These are phyloP conservation scores for Ogataea paraovalis DNA, from an alignment of 805 yeast genomes.

Conservation along the genomic window DNA sequence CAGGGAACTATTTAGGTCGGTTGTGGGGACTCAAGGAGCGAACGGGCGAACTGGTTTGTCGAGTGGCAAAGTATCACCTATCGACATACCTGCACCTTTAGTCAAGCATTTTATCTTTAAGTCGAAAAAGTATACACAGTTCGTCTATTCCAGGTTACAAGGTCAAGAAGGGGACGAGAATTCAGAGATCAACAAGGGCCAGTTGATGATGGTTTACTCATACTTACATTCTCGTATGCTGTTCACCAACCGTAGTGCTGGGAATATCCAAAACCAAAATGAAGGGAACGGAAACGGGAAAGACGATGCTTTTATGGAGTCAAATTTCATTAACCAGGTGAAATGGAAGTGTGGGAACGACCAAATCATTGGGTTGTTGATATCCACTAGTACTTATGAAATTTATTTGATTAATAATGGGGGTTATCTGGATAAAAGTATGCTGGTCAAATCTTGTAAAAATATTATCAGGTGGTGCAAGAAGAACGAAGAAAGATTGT, in stretches of 20 bases:
- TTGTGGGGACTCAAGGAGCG: conserved; percentile 28
- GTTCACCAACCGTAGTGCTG: conserved; percentile 5
- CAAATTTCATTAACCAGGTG: conserved; percentile 23
- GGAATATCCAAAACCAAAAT: background rate
- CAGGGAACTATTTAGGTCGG: conserved; percentile 26
- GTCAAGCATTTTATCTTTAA: conserved; percentile 81
- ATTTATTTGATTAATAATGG: conserved; percentile 55
- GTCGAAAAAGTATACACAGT: conserved; percentile 64
- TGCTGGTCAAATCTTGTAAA: conserved; percentile 57
- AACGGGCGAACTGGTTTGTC: conserved; percentile 27
- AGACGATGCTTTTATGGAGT: conserved; percentile 10
- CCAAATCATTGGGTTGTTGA: conserved; percentile 22
- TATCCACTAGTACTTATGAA: conserved; percentile 45
- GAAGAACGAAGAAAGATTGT: conserved; percentile 63
- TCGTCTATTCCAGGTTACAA: conserved; percentile 31
- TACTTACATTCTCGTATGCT: conserved; percentile 23
- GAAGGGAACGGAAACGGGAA: background rate
- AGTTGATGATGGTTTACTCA: conserved; percentile 27
- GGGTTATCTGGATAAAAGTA: conserved; percentile 50
- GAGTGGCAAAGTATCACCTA: conserved; percentile 39
- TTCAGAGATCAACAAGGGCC: conserved; percentile 18
- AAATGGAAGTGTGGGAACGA: conserved; percentile 26
- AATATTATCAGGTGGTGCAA: conserved; percentile 73
- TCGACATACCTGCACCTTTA: conserved; percentile 51
- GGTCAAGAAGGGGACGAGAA: conserved; percentile 15